These are phyloP conservation scores for Purshia tridentata DNA, from an alignment of 306 rosid genomes.

Conservation along the genomic window DNA sequence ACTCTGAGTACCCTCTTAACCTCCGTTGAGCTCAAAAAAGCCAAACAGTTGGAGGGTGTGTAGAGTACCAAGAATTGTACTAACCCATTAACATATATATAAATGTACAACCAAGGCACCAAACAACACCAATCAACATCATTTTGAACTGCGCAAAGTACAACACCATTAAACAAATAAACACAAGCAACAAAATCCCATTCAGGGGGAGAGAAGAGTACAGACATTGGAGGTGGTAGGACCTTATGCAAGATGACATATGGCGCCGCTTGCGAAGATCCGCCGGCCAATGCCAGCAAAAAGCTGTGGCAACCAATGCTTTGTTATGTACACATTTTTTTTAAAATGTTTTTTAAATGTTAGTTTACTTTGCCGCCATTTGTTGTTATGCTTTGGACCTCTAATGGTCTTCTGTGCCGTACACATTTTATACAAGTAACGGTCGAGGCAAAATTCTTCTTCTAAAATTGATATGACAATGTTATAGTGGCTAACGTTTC, in stretches of 20 bases:
- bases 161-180: slow-evolving; percentile 21
- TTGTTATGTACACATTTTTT: neutral
- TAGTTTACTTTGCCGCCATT: slow-evolving; percentile 15
- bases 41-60: neutral
- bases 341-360: slow-evolving; percentile 2
- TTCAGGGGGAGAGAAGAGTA: neutral
- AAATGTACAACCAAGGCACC: neutral
- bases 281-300: slow-evolving; percentile 36
- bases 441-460: too few relatives aligned
- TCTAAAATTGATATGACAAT: too few relatives aligned
- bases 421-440: too few relatives aligned
- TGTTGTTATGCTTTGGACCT: neutral
- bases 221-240: neutral
- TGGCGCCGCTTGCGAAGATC: neutral
- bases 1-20: neutral
- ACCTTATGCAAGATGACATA: neutral
- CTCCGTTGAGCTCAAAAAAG: neutral
- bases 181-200: slow-evolving; percentile 21
- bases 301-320: slow-evolving; percentile 2
- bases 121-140: neutral
- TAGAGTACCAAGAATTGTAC: neutral
- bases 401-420: neutral
- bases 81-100: neutral
- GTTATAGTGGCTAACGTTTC: too few relatives aligned
- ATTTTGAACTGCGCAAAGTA: slow-evolving; percentile 21